phyloP scores from a whole-genome alignment of 2,329 filamentous ascomycete genomes.

The Didymellaceae sp. region DNA sequence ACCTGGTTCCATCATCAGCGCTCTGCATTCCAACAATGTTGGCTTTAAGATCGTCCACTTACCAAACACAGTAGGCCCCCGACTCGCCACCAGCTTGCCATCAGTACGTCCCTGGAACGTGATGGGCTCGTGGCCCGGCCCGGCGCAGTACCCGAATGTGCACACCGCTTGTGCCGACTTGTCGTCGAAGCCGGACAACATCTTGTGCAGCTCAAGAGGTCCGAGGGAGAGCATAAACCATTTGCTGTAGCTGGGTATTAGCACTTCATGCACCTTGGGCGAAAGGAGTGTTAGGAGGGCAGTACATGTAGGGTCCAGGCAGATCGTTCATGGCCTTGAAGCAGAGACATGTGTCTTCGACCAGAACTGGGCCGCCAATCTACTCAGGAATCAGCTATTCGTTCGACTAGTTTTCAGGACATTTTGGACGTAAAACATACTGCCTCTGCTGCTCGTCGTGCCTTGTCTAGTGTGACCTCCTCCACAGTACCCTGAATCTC shows the following conservation, averaged over 20 bases:
- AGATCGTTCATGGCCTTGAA: slow-evolving; percentile 91
- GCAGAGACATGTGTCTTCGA: slow-evolving; percentile 94
- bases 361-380: slow-evolving; percentile 86
- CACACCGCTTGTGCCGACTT: slow-evolving; percentile 93
- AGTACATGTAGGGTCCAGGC: slow-evolving; percentile 92
- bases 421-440: slow-evolving; percentile 63
- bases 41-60: slow-evolving; percentile 45
- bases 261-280: not conserved
- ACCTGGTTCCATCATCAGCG: slow-evolving; percentile 60
- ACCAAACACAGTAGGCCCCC: slow-evolving; percentile 86
- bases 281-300: not conserved
- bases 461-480: slow-evolving; percentile 89
- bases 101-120: slow-evolving; percentile 91
- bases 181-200: slow-evolving; percentile 86
- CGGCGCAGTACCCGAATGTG: slow-evolving; percentile 90
- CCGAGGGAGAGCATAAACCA: slow-evolving; percentile 89
- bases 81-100: slow-evolving; percentile 81
- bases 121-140: slow-evolving; percentile 81
- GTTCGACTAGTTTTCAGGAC: not conserved
- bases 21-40: not conserved
- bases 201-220: slow-evolving; percentile 84
- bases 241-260: slow-evolving; percentile 69
- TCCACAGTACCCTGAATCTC: slow-evolving; percentile 94
- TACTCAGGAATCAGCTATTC: slow-evolving; percentile 45
- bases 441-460: slow-evolving; percentile 76